Base-by-base conservation (phyloP, 2,329 filamentous ascomycete species). In the Dothidotthia symphoricarpi region DNA sequence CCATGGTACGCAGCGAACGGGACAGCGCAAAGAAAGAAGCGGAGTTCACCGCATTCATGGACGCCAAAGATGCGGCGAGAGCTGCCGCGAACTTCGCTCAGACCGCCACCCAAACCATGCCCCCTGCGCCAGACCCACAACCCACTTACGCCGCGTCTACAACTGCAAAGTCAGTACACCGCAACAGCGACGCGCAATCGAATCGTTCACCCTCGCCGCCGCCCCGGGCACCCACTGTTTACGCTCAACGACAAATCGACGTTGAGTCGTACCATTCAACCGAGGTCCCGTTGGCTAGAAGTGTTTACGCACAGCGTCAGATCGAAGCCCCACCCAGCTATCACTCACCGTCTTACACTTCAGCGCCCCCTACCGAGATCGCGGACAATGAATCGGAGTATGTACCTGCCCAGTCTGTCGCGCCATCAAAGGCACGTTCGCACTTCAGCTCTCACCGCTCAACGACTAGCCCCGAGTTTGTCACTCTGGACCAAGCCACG, bases 1-100 rank as follows among this genome's bases (percentile, higher is more conserved):
- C 81, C 15, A 82, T 88, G 71, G 75, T 81, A 47, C 81, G 78
- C 49, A 75, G 75, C 42, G 82, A 85, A 47, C 57, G 62, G 34
- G 68, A 72, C 34, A 73, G 70, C 43, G 68, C 68, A 15, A 63
- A 61, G 43, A 69, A 71, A 41, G 72, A 74, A 46, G 51, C 62
- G 4, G 68, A 67, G 14, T 69, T 66, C 51, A 58, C 55, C 36
- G 57, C 61, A 13, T 63, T 59, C 53, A 55, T 61, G 47, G 47
- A 57, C 17, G 57, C 57, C 38, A 63, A 66, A 48, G 52, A 52
- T 30, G 47, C 50, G 31, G 55, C 60, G 48, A 61, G 60, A 51
- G 51, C 51, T 35, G 51, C 52, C 11, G 51, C 52, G 41, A 45
- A 58, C 34, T 33, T 57, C 47, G 55, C 56, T 44, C 55, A 61